Evolutionary conservation across 2,329 filamentous ascomycete species (phyloP), one percentile per base, ranked within the genome.

Genomic region (Ceratocystis harringtonii): DNA sequence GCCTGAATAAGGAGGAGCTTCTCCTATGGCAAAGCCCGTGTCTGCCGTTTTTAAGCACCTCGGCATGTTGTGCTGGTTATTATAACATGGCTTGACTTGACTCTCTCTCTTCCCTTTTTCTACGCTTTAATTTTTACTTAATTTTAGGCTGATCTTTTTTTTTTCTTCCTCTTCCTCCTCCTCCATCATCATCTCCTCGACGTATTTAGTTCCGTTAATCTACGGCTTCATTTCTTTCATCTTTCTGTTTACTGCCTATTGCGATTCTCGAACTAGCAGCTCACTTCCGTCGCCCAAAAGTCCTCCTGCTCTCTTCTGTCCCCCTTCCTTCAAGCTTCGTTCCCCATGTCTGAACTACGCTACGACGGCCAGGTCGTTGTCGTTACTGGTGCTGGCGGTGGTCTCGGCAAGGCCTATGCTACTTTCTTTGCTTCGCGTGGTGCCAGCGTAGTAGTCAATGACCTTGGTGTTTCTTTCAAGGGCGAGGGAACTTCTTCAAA

Each of bases 391-490:
- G 89, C 89, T 68, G 88, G 89, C 69, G 88, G 88, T 74, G 89
- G 89, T 69, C 79, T 92, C 67, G 88, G 88, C 71, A 89, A 86
- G 76, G 86, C 87, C 72, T 96, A 88, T 75, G 91, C 95, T 70
- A 79, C 87, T 68, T 97, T 96, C 81, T 97, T 95, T 74, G 94
- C 84, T 67, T 91, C 89, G 66, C 85, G 92, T 73, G 94, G 94
- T 72, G 94, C 91, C 71, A 95, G 88, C 76, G 89, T 95, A 71
- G 92, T 99, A 61, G 94, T 99, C 72, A 99, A 99, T 76, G 94
- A 99, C 75, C 83, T 97, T 63, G 94, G 94, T 69, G 90, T 84
- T 62, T 94, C 91, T 60, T 92, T 94, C 81, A 92, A 94, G 77
- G 92, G 94, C 71, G 91, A 96, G 78, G 92, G 92, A 68, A 85